A percentile compares a stretch with the other conserved stretches of the same genome.
Evolutionary conservation across 1,284 basidiomycete species (phyloP).

Genomic region (Apiotrichum laibachii): DNA sequence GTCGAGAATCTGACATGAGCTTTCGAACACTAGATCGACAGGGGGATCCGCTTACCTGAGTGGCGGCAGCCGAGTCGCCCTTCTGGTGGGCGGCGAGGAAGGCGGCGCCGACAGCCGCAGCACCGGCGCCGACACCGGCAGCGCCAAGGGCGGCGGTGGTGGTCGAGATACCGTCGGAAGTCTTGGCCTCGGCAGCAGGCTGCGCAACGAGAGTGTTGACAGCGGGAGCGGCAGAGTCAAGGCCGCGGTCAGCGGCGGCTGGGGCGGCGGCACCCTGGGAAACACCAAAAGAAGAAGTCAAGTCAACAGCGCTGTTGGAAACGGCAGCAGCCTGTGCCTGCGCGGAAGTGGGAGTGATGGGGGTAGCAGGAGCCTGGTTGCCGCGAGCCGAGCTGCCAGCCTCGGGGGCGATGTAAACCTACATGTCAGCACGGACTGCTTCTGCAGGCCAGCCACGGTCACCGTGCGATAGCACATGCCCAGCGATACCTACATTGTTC

Average conservation of each 20-base stretch:
- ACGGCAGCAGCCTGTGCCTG: conserved; percentile 14
- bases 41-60: conserved; percentile 33
- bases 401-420: conserved; percentile 43
- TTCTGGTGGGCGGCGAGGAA: conserved; percentile 18
- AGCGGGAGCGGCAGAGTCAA: not conserved
- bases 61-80: conserved; percentile 27
- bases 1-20: conserved; percentile 28
- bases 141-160: not conserved
- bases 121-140: conserved; percentile 6
- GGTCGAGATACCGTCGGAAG: conserved; percentile 2
- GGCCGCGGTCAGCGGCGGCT: conserved; percentile 8
- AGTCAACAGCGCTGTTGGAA: not conserved
- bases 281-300: conserved; percentile 2
- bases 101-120: conserved; percentile 32
- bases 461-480: conserved; percentile 3
- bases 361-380: not conserved
- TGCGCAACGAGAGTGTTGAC: not conserved
- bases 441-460: too few species aligned
- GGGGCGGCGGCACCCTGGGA: conserved; percentile 3
- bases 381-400: conserved; percentile 28
- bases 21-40: not conserved
- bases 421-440: not conserved
- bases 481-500: conserved; percentile 44
- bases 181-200: not conserved
- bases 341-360: not conserved